These are phyloP conservation scores for Saccharum spontaneum DNA, from an alignment of 176 grass and related monocot genomes.

Conservation along the genomic window DNA sequence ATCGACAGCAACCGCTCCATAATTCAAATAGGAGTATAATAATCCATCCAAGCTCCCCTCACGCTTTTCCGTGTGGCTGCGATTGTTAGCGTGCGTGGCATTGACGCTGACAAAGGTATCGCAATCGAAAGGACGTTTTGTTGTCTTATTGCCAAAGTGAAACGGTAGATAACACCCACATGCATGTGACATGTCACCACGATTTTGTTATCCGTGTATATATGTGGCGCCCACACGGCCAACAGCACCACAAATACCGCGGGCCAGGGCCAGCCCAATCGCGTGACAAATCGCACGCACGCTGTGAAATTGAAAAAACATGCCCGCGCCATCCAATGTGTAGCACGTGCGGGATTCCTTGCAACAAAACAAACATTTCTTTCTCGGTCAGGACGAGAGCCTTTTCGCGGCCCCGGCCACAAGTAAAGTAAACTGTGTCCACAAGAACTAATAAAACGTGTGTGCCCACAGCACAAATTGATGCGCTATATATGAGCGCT, in stretches of 20 bases:
- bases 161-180: not conserved
- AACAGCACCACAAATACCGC: not conserved
- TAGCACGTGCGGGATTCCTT: not conserved
- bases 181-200: not conserved
- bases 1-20: not conserved
- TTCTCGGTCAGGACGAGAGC: not conserved
- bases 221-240: conserved; percentile 4
- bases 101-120: not conserved
- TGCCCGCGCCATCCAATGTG: not conserved
- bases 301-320: no score
- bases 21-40: no score
- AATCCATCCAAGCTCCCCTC: no score
- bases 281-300: no score
- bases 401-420: not conserved
- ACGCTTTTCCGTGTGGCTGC: not conserved
- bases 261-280: not conserved
- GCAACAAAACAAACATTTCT: not conserved
- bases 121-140: not conserved
- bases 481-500: not conserved
- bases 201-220: conserved; percentile 1
- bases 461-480: not conserved
- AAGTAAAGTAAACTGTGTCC: not conserved
- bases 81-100: not conserved
- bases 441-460: not conserved
- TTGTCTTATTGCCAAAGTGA: not conserved